phyloP scores from a whole-genome alignment of 2,329 filamentous ascomycete species.

The Pleomassaria siparia region DNA sequence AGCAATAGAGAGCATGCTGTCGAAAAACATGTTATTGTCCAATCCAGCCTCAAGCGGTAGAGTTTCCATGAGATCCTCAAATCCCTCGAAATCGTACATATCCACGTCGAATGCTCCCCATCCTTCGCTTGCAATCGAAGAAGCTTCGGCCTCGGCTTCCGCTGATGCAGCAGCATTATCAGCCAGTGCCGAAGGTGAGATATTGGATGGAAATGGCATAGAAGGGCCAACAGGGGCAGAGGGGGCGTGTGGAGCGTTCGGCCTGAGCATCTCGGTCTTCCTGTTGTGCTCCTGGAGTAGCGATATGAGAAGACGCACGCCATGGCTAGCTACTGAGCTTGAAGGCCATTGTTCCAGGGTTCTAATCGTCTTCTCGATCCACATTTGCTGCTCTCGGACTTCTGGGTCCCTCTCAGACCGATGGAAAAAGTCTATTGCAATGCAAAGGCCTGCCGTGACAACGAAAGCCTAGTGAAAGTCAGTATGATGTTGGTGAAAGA shows the following conservation, averaged over 20 bases:
- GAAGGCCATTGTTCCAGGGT: slow-evolving; percentile 36
- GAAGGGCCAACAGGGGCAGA: not conserved
- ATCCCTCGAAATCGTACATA: slow-evolving; percentile 25
- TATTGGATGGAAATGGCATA: slow-evolving; percentile 10
- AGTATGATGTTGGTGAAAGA: not conserved
- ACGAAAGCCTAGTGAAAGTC: slow-evolving; percentile 23
- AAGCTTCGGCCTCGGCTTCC: slow-evolving; percentile 4
- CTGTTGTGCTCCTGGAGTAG: slow-evolving; percentile 35
- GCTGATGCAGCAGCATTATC: slow-evolving; percentile 7
- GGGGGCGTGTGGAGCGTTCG: slow-evolving; percentile 3
- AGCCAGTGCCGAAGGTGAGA: slow-evolving; percentile 12
- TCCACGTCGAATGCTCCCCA: slow-evolving; percentile 23
- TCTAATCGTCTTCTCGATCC: slow-evolving; percentile 36
- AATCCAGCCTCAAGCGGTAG: slow-evolving; percentile 24
- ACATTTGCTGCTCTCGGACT: slow-evolving; percentile 23
- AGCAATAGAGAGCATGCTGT: slow-evolving; percentile 22
- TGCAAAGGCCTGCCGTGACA: slow-evolving; percentile 32
- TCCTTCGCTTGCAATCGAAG: slow-evolving; percentile 13
- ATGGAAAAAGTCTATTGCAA: slow-evolving; percentile 33
- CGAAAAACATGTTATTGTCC: slow-evolving; percentile 26
- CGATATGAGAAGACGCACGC: slow-evolving; percentile 41
- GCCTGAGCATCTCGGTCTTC: slow-evolving; percentile 15
- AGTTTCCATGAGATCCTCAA: slow-evolving; percentile 28
- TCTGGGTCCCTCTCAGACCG: slow-evolving; percentile 23
- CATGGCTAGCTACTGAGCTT: slow-evolving; percentile 45